phyloP scores from a whole-genome alignment of 1,139 yeast species.

The Candida sanyaensis region DNA sequence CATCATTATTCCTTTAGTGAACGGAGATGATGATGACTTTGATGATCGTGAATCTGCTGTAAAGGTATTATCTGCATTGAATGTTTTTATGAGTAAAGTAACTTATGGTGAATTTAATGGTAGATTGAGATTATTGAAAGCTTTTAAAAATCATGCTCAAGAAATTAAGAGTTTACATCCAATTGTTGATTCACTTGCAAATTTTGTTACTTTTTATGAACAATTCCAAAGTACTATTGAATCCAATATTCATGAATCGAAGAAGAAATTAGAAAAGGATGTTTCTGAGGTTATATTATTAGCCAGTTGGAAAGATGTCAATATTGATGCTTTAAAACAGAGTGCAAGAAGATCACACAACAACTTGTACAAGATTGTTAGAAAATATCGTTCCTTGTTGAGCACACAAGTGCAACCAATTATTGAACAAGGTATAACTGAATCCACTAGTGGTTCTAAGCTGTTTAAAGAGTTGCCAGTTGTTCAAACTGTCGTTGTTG shows the following conservation, averaged over 20 bases:
- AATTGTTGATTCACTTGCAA: constrained; percentile 50
- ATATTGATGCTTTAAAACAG: constrained; percentile 88
- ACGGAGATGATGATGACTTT: constrained; percentile 1
- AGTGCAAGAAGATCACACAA: constrained; percentile 90
- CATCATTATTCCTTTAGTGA: constrained; percentile 51
- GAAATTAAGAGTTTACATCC: constrained; percentile 23
- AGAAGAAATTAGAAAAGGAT: constrained; percentile 69
- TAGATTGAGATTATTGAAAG: constrained; percentile 58
- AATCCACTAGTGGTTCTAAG: constrained; percentile 12
- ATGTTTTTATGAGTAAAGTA: constrained; percentile 73
- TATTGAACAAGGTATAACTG: constrained; percentile 57
- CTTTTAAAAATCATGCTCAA: constrained; percentile 58
- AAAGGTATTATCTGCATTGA: constrained; percentile 67
- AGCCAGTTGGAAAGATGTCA: constrained; percentile 98
- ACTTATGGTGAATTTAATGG: constrained; percentile 69
- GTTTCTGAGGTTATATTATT: constrained; percentile 80
- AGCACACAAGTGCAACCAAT: constrained; percentile 53
- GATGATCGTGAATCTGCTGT: constrained; percentile 26
- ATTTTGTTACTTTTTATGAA: constrained; percentile 63
- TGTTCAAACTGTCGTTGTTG: constrained; percentile 17
- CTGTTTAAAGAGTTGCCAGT: constrained; percentile 14
- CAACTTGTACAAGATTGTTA: constrained; percentile 76
- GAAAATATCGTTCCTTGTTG: constrained; percentile 74
- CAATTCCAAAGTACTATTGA: constrained; percentile 59
- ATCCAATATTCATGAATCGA: constrained; percentile 45